phyloP scores from a whole-genome alignment of 2,329 filamentous ascomycete genomes.

The Microdochium paspali region DNA sequence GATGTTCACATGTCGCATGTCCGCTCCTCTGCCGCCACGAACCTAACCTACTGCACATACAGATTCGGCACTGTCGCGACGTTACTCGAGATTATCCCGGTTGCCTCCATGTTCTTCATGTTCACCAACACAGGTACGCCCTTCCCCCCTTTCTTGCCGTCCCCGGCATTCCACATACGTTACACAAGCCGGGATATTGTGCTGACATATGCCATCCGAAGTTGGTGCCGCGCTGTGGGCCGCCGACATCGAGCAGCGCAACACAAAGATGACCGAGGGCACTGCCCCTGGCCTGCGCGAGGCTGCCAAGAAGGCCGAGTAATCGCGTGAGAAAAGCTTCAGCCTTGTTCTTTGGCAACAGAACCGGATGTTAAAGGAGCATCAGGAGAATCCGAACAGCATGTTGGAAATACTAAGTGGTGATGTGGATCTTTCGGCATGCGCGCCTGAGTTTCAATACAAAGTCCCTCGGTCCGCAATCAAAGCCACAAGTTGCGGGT shows the following conservation, averaged over 20 bases:
- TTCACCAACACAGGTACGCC: slow-evolving; percentile 72
- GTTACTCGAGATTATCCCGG: slow-evolving; percentile 74
- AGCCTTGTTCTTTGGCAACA: too few species aligned
- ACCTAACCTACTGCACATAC: too few species aligned
- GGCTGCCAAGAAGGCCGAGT: slow-evolving; percentile 38
- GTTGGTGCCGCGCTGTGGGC: slow-evolving; percentile 94
- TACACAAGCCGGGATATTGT: neutral
- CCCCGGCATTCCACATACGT: neutral
- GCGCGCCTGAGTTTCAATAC: too few species aligned
- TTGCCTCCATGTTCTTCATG: slow-evolving; percentile 73
- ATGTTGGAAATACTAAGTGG: too few species aligned
- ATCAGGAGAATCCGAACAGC: too few species aligned
- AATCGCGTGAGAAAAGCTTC: slow-evolving; percentile 6
- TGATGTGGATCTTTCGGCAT: too few species aligned
- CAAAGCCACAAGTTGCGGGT: too few species aligned
- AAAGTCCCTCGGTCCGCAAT: too few species aligned
- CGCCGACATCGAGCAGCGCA: slow-evolving; percentile 63
- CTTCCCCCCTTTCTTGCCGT: slow-evolving; percentile 3
- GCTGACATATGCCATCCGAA: slow-evolving; percentile 13
- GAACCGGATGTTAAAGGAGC: too few species aligned
- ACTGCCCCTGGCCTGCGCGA: slow-evolving; percentile 42
- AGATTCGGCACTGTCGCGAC: slow-evolving; percentile 71
- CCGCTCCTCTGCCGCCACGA: neutral
- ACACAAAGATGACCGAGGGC: slow-evolving; percentile 35
- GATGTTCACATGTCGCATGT: too few species aligned